Evolutionary conservation across 2,329 filamentous ascomycete genomes (phyloP), one percentile per base, ranked within the genome.

Genomic region (Colletotrichum abscissum): DNA sequence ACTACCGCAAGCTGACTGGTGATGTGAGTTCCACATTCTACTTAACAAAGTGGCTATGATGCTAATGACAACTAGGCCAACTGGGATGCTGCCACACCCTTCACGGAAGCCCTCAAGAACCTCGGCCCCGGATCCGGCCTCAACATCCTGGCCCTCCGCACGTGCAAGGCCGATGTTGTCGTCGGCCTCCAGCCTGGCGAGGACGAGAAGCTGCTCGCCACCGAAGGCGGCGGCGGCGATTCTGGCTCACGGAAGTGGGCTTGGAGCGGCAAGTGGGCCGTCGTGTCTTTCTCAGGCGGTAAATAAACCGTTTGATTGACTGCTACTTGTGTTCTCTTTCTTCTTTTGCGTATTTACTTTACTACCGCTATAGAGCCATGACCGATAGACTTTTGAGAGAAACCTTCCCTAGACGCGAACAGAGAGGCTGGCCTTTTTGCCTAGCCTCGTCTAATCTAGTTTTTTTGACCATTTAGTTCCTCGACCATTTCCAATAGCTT

Each of bases 131-230:
- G 90, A 0, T 98, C 95, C 0, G 95, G 95, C 1, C 83, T 98
- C 69, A 95, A 97, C 73, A 89, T 96, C 3, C 87, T 99, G 33
- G 94, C 97, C 0, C 88, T 99, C 75, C 90, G 97, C 70, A 99
- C 97, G 0, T 98, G 96, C 87, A 99, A 99, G 85, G 96, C 96
- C 0, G 97, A 99, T 80, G 94, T 97, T 8, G 95, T 98, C 0
- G 97, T 98, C 30, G 96, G 95, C 0, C 86, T 99, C n/a, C 88
- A 92, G 16, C 82, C 91, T 9, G 95, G 96, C 7, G 90, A 93
- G 80, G 97, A 99, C 79, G 95, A 98, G 84, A 90, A 92, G 81
- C 86, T 98, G 66, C 91, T 88, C 76, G 86, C 88, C 9, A 88
- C 85, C 66, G 91, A 94, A 65, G 91, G 88, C 19, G 94, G 93